Evolutionary conservation across 2,329 filamentous ascomycete genomes (phyloP).

Genomic region (Parafenestella ontariensis): DNA sequence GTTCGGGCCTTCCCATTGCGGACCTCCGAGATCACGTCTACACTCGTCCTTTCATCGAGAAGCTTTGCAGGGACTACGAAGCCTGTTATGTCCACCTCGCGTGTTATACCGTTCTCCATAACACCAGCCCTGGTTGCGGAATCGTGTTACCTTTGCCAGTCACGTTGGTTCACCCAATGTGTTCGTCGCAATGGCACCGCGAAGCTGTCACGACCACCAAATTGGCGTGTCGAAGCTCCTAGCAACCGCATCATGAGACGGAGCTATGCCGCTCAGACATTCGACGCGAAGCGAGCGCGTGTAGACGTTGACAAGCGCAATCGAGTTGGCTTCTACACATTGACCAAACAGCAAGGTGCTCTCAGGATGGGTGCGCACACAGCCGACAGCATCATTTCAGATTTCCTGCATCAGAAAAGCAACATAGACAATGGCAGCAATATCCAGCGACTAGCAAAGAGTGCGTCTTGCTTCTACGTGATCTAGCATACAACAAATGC

Average conservation of each 20-base stretch:
- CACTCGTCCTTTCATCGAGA: not conserved
- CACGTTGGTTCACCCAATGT: constrained; percentile 11
- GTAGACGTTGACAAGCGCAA: constrained; percentile 28
- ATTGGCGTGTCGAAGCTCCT: not conserved
- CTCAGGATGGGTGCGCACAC: constrained; percentile 20
- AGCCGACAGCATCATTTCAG: constrained; percentile 33
- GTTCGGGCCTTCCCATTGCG: constrained; percentile 12
- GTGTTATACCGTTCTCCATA: constrained; percentile 14
- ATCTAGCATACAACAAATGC: not conserved
- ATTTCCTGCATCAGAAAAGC: constrained; percentile 31
- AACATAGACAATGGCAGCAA: constrained; percentile 26
- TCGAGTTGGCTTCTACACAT: constrained; percentile 27
- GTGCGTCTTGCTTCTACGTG: constrained; percentile 16
- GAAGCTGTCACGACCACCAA: not conserved
- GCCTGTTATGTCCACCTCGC: constrained; percentile 27
- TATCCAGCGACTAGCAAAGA: constrained; percentile 25
- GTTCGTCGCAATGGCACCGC: constrained; percentile 9
- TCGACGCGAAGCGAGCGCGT: constrained; percentile 24
- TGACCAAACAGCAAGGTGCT: constrained; percentile 23
- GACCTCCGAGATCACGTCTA: constrained; percentile 23
- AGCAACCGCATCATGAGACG: constrained; percentile 4
- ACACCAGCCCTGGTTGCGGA: constrained; percentile 10
- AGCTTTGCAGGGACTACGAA: not conserved
- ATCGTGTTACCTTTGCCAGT: constrained; percentile 29
- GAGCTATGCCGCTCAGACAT: constrained; percentile 24